Evolutionary conservation across 495 filamentous ascomycete species (phyloP).

Genomic region (Penicillium odoratum): DNA sequence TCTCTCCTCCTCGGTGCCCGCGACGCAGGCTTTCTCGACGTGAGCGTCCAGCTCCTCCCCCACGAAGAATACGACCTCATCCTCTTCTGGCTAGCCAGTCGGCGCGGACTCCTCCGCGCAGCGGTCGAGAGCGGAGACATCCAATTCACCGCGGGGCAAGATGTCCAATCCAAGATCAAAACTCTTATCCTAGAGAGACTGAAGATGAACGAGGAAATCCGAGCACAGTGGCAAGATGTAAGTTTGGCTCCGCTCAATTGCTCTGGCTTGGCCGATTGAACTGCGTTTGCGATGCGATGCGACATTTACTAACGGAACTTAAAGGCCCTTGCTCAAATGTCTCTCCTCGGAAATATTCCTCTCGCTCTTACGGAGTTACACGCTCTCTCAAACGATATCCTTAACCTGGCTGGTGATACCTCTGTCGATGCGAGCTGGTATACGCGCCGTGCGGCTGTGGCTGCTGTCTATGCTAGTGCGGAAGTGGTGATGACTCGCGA

Average conservation of each 20-base stretch:
- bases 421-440: conserved; percentile 88
- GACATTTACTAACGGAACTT: conserved; percentile 10
- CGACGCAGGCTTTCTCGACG: conserved; percentile 82
- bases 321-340: conserved; percentile 87
- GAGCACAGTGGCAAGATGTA: conserved; percentile 83
- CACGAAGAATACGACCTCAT: conserved; percentile 79
- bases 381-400: conserved; percentile 81
- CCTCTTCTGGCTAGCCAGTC: conserved; percentile 73
- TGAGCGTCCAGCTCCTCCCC: conserved; percentile 79
- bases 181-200: conserved; percentile 69
- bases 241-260: conserved; percentile 19
- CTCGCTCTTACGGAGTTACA: conserved; percentile 77
- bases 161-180: conserved; percentile 59
- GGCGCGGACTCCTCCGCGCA: conserved; percentile 57
- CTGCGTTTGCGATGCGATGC: not conserved
- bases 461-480: conserved; percentile 77
- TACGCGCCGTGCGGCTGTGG: conserved; percentile 76
- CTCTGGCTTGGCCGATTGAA: not conserved
- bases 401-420: conserved; percentile 76
- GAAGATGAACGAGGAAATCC: conserved; percentile 66
- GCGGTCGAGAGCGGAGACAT: conserved; percentile 41
- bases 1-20: conserved; percentile 75
- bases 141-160: conserved; percentile 20
- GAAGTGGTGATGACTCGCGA: conserved; percentile 96
- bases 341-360: conserved; percentile 72